Conservation (phyloP, 768 basidiomycete genomes). For the Trametes gibbosa region DNA sequence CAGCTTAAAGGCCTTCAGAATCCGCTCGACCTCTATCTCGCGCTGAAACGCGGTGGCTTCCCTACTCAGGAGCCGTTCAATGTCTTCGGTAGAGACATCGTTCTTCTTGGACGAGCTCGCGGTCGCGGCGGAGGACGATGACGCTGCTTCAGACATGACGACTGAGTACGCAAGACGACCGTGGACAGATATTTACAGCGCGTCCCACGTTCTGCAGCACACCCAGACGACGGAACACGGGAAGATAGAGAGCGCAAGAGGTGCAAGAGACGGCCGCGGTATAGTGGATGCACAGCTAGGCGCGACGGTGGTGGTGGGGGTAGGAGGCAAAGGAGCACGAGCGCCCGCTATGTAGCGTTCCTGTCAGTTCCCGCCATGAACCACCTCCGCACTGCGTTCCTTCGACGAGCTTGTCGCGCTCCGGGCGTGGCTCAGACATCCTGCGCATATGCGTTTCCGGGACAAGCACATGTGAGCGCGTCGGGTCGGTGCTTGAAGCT, state of each 20-base stretch:
- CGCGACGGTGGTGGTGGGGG: conserved; percentile 5
- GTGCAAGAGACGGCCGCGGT: background rate
- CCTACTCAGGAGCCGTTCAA: conserved; percentile 77
- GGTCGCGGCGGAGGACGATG: conserved; percentile 21
- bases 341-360: conserved; percentile 2
- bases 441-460: background rate
- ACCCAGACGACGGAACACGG: background rate
- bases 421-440: background rate
- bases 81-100: conserved; percentile 44
- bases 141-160: conserved; percentile 24
- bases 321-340: conserved; percentile 7
- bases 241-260: background rate
- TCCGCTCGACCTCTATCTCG: conserved; percentile 87
- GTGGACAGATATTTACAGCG: conserved; percentile 10
- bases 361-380: conserved; percentile 22
- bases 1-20: conserved; percentile 92
- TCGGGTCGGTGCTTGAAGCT: background rate
- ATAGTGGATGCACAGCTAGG: background rate
- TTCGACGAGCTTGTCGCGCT: conserved; percentile 14
- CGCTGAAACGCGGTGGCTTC: conserved; percentile 86
- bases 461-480: conserved; percentile 1
- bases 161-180: conserved; percentile 11
- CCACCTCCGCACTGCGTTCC: conserved; percentile 21
- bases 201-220: background rate
- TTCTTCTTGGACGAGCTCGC: conserved; percentile 15